Evolutionary conservation across 1,139 yeast species (phyloP), one percentile per base, ranked within the genome.

Genomic region (Torulaspora globosa): DNA sequence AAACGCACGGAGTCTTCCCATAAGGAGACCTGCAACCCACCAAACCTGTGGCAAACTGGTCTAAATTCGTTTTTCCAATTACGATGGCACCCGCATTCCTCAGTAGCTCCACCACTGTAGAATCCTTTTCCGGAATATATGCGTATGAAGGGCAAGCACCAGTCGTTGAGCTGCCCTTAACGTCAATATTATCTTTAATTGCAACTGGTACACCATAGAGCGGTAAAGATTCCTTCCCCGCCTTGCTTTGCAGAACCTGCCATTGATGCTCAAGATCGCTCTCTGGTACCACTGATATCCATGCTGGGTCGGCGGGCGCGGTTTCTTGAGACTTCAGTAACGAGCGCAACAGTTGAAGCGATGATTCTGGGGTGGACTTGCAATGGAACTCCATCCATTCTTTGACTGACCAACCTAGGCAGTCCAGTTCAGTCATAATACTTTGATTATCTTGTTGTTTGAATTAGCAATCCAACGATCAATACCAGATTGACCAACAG

Each of bases 1-100:
- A 88, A 1, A 92, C 81, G 63, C 83, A 82, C 32, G 89, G 80
- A 4, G 96, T 85, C 55, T 79, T 76, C 5, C 98, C 97, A 62
- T 89, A 92, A 1, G 97, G 97, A 5, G 96, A 85, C 63, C 97
- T 77, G 18, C 88, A 83, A 34, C 98, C 98, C 1, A 92, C 97
- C 48, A 92, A 73, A 26, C 98, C 98, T 3, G 97, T 90, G 16
- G 97, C 97, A 68, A 90, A 90, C 66, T 90, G 97, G 65, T 90
- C 97, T 65, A 90, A 73, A 65, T 90, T 90, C 49, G 97, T 90
- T 66, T 90, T 90, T 47, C 97, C 97, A 39, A 90, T 73, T 31
- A 90, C 76, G 45, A 90, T 85, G 38, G 97, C 97, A 59, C 97
- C 97, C 24, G 89, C 85, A 15, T 74, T 76, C 65, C 88, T 78